Percentiles rank a stretch among this genome's conserved stretches.
Conservation (phyloP, 192 early-diverging fungal species). For the Irineochytrium annulatum region DNA sequence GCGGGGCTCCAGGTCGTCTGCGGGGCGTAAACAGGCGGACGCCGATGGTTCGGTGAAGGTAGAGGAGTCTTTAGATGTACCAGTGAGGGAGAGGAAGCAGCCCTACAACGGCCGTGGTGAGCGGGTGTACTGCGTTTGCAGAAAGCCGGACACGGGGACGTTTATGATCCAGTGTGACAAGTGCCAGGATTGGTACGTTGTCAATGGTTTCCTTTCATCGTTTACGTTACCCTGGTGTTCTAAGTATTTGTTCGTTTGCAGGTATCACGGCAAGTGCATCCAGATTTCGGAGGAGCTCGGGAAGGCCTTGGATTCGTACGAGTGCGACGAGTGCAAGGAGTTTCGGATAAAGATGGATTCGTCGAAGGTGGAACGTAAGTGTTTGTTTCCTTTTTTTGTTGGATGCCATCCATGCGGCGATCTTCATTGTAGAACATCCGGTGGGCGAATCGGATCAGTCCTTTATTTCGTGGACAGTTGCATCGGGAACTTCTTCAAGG, state of each 20-base stretch:
- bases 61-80: too few species aligned
- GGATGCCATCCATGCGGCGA: too few species aligned
- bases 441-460: too few species aligned
- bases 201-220: not conserved
- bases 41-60: too few species aligned
- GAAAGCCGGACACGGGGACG: slow-evolving; percentile 59
- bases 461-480: too few species aligned
- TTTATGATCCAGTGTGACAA: slow-evolving; percentile 74
- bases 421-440: too few species aligned
- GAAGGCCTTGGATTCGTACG: slow-evolving; percentile 37
- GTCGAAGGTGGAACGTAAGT: not conserved
- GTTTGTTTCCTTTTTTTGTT: too few species aligned
- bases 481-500: too few species aligned
- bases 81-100: slow-evolving; percentile 34
- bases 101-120: slow-evolving; percentile 40
- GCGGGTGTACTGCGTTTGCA: slow-evolving; percentile 69
- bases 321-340: slow-evolving; percentile 23
- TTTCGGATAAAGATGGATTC: not conserved
- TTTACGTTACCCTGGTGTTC: too few species aligned
- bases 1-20: too few species aligned
- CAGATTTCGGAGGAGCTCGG: slow-evolving; percentile 53
- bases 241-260: too few species aligned
- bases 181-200: slow-evolving; percentile 69
- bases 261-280: slow-evolving; percentile 63
- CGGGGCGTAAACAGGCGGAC: too few species aligned